Evolutionary conservation across 177 flowering plant species (phyloP).

Genomic region (Vitis hybrid): DNA sequence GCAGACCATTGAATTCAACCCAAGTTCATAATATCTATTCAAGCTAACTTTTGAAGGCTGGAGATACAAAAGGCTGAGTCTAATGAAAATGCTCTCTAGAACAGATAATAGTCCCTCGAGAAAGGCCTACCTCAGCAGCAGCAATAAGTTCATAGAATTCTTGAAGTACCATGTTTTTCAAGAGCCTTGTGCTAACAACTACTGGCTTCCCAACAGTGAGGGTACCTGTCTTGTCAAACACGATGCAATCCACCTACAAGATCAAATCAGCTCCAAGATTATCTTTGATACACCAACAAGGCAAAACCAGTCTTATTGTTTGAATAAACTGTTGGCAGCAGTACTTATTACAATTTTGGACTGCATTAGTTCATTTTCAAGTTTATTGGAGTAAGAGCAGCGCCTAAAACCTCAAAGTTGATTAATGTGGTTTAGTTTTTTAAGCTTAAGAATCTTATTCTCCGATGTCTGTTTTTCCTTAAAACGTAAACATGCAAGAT

Average conservation of each 20-base stretch:
- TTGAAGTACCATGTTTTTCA: slow-evolving; percentile 49
- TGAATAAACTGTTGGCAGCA: too few relatives aligned
- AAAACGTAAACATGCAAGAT: background rate
- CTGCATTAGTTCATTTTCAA: too few relatives aligned
- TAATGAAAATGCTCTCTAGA: background rate
- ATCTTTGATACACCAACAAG: too few relatives aligned
- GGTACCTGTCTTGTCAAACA: slow-evolving; percentile 95
- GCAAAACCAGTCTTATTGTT: too few relatives aligned
- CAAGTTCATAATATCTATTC: too few relatives aligned
- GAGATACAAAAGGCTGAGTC: too few relatives aligned
- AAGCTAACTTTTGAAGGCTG: too few relatives aligned
- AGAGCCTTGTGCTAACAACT: slow-evolving; percentile 64
- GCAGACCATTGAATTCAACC: too few relatives aligned
- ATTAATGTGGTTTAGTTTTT: too few relatives aligned
- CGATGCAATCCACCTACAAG: slow-evolving; percentile 77
- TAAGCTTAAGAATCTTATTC: background rate
- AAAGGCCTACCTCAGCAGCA: slow-evolving; percentile 64
- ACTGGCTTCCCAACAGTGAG: slow-evolving; percentile 87
- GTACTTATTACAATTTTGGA: too few relatives aligned
- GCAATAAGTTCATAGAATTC: slow-evolving; percentile 76
- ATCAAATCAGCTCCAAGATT: background rate
- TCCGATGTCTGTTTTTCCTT: background rate
- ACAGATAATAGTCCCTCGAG: background rate
- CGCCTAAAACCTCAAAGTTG: too few relatives aligned
- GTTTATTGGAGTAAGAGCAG: too few relatives aligned